phyloP scores from a whole-genome alignment of 495 filamentous ascomycete genomes.

The Cudoniella acicularis region DNA sequence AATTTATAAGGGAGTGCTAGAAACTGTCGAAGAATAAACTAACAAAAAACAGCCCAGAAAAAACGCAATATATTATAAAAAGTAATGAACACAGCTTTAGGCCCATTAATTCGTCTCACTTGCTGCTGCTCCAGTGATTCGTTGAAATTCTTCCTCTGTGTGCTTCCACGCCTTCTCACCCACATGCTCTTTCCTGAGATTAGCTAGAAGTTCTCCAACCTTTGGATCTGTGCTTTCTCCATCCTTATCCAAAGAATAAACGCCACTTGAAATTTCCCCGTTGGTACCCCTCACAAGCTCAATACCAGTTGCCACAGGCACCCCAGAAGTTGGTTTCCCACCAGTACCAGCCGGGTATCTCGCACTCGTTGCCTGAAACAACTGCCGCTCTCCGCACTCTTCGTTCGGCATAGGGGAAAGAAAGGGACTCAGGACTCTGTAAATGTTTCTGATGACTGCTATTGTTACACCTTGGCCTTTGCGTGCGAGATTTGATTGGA shows the following conservation, averaged over 20 bases:
- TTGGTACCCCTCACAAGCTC: constrained; percentile 36
- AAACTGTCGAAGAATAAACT: too few relatives aligned
- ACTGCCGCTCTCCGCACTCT: constrained; percentile 52
- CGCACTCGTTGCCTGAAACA: constrained; percentile 49
- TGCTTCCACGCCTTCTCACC: constrained; percentile 45
- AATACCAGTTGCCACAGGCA: constrained; percentile 29
- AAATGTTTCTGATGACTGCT: too few relatives aligned
- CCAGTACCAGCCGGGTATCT: constrained; percentile 33
- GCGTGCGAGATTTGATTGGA: constrained; percentile 37
- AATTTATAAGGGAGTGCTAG: too few relatives aligned
- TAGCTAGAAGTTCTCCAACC: constrained; percentile 33
- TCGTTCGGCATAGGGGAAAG: constrained; percentile 15
- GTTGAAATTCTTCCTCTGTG: constrained; percentile 42
- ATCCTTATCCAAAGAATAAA: constrained; percentile 46
- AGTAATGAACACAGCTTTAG: too few relatives aligned
- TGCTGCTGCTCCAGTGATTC: too few relatives aligned
- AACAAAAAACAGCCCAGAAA: too few relatives aligned
- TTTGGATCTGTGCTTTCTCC: constrained; percentile 34
- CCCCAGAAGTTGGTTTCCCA: constrained; percentile 15
- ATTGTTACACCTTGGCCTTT: constrained; percentile 18
- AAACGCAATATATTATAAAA: too few relatives aligned
- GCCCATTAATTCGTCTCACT: too few relatives aligned
- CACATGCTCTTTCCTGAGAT: constrained; percentile 38
- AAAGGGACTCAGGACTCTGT: too few relatives aligned
- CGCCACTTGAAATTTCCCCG: constrained; percentile 46